Evolutionary conservation across 192 early-diverging fungal species (phyloP).

Genomic region (Backusella luteola): DNA sequence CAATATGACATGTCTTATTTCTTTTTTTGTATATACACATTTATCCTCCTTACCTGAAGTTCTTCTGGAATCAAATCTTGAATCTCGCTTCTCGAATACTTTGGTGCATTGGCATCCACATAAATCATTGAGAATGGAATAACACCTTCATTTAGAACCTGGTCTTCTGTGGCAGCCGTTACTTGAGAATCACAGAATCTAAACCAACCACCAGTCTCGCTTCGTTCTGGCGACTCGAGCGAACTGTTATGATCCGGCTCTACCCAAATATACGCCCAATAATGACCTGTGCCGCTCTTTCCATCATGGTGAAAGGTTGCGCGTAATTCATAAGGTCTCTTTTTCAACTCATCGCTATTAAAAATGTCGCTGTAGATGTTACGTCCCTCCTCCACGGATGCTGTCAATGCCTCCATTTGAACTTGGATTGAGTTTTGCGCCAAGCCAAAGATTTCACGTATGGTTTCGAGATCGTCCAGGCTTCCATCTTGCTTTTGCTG

Average conservation of each 20-base stretch:
- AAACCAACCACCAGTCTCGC: constrained; percentile 16
- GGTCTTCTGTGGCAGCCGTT: constrained; percentile 16
- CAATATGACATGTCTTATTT: neutral
- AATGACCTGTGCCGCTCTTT: constrained; percentile 29
- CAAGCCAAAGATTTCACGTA: neutral
- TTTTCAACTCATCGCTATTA: constrained; percentile 9
- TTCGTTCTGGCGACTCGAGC: constrained; percentile 4
- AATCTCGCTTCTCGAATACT: neutral
- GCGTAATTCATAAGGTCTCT: constrained; percentile 28
- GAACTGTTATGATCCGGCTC: neutral
- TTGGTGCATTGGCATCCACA: neutral
- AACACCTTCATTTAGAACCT: constrained; percentile 11
- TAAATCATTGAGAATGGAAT: constrained; percentile 21
- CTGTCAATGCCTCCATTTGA: neutral
- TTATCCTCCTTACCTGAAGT: neutral
- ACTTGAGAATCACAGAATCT: constrained; percentile 35
- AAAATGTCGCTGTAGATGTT: constrained; percentile 8
- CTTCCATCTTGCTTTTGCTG: neutral
- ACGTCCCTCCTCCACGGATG: neutral
- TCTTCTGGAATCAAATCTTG: neutral
- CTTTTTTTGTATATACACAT: neutral
- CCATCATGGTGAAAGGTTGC: constrained; percentile 35
- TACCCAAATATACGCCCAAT: constrained; percentile 41
- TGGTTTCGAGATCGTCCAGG: neutral
- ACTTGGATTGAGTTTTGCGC: neutral